phyloP scores from a whole-genome alignment of 805 yeast genomes.

The Brettanomyces bruxellensis region DNA sequence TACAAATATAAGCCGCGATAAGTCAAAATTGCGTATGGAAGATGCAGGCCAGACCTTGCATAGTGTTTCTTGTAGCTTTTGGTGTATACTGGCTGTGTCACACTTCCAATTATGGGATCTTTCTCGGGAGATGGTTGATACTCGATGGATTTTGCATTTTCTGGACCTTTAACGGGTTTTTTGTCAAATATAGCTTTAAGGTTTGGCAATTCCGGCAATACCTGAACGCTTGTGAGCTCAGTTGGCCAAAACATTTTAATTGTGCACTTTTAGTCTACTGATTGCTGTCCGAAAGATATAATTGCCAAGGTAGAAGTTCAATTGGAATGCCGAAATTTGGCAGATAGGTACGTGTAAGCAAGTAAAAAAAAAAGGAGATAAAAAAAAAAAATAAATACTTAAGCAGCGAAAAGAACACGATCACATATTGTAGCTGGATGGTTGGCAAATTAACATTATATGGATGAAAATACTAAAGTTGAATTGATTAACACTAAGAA shows the following conservation, averaged over 20 bases:
- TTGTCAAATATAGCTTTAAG: constrained; percentile 9
- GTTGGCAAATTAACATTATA: too few relatives aligned
- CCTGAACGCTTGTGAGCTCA: constrained; percentile 14
- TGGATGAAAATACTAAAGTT: too few relatives aligned
- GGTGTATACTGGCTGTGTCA: constrained; percentile 19
- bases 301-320: too few relatives aligned
- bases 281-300: too few relatives aligned
- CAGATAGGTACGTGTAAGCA: too few relatives aligned
- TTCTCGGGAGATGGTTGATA: constrained; percentile 19
- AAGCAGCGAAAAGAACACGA: too few relatives aligned
- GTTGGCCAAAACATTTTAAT: constrained; percentile 24
- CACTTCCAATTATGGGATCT: constrained; percentile 25
- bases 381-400: too few relatives aligned
- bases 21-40: constrained; percentile 28
- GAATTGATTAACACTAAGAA: too few relatives aligned
- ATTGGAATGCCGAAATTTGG: too few relatives aligned
- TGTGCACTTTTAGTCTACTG: too few relatives aligned
- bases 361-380: too few relatives aligned
- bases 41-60: constrained; percentile 4
- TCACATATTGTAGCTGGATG: too few relatives aligned
- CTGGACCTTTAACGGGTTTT: constrained; percentile 2
- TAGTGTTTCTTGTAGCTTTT: constrained; percentile 1
- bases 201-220: constrained; percentile 19
- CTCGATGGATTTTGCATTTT: background rate
- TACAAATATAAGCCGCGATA: constrained; percentile 29